These are phyloP conservation scores for Aspergillus candidus DNA, from an alignment of 2,329 filamentous ascomycete genomes.

Conservation along the genomic window DNA sequence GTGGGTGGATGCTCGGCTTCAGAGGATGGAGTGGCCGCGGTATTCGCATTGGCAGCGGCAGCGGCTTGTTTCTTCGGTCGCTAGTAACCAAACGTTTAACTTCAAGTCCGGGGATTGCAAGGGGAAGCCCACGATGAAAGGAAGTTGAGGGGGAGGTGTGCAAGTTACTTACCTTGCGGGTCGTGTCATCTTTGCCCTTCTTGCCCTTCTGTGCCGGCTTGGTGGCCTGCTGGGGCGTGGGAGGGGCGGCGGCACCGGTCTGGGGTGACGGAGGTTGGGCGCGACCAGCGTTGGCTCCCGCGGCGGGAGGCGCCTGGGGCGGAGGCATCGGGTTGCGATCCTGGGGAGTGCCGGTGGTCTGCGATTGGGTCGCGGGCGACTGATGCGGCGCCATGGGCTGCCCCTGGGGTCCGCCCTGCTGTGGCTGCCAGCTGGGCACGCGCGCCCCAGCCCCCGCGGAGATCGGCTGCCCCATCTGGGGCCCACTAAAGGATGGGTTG, in stretches of 20 bases:
- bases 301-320: conserved; percentile 40
- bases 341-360: conserved; percentile 50
- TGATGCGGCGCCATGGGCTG: conserved; percentile 46
- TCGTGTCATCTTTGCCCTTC: conserved; percentile 49
- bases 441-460: conserved; percentile 32
- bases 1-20: conserved; percentile 44
- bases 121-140: not conserved
- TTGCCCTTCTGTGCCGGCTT: conserved; percentile 55
- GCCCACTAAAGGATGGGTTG: conserved; percentile 43
- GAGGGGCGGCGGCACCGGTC: conserved; percentile 46
- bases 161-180: conserved; percentile 42
- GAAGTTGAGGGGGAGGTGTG: conserved; percentile 3
- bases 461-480: conserved; percentile 42
- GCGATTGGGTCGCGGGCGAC: conserved; percentile 39
- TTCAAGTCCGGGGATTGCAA: too few relatives aligned
- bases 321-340: conserved; percentile 50
- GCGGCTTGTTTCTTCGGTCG: conserved; percentile 40
- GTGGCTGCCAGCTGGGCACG: conserved; percentile 39
- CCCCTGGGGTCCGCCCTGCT: conserved; percentile 29
- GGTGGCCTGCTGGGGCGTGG: conserved; percentile 56
- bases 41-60: conserved; percentile 30
- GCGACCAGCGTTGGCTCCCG: conserved; percentile 35
- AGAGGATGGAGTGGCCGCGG: conserved; percentile 40
- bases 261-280: conserved; percentile 41
- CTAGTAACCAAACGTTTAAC: conserved; percentile 22